phyloP scores from a whole-genome alignment of 768 basidiomycete genomes.

The Mycena albidolilacea region DNA sequence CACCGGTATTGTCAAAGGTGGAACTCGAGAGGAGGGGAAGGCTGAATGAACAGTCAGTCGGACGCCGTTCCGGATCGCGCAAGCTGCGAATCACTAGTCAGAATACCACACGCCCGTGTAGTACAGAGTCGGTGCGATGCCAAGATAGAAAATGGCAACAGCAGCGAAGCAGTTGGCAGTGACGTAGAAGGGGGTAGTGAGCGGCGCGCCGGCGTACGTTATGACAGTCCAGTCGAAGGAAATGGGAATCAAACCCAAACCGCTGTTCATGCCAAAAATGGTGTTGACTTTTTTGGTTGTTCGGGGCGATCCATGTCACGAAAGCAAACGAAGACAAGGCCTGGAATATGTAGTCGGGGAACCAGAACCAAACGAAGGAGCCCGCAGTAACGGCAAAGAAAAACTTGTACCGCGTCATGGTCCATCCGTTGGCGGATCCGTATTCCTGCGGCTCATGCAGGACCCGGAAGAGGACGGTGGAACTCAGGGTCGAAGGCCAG shows the following conservation, averaged over 20 bases:
- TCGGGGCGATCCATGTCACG: slow-evolving; percentile 20
- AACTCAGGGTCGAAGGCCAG: slow-evolving; percentile 21
- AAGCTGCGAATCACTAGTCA: slow-evolving; percentile 17
- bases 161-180: slow-evolving; percentile 25
- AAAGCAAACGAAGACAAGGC: slow-evolving; percentile 26
- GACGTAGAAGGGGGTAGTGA: slow-evolving; percentile 25
- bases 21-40: slow-evolving; percentile 22
- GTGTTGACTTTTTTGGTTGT: slow-evolving; percentile 21
- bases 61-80: not conserved
- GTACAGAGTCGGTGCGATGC: slow-evolving; percentile 20
- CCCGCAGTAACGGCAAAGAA: slow-evolving; percentile 15
- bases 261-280: slow-evolving; percentile 25
- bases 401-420: slow-evolving; percentile 24
- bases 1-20: slow-evolving; percentile 19
- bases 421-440: slow-evolving; percentile 23
- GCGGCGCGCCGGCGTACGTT: slow-evolving; percentile 15
- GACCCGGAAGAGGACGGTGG: slow-evolving; percentile 20
- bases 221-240: slow-evolving; percentile 24
- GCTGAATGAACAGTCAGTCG: not conserved
- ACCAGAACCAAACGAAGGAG: slow-evolving; percentile 29
- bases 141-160: slow-evolving; percentile 21
- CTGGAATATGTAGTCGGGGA: slow-evolving; percentile 30
- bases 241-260: slow-evolving; percentile 16
- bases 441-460: slow-evolving; percentile 27
- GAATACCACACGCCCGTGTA: slow-evolving; percentile 26